phyloP scores from a whole-genome alignment of 768 basidiomycete species.

The Leucosporidium scottii region DNA sequence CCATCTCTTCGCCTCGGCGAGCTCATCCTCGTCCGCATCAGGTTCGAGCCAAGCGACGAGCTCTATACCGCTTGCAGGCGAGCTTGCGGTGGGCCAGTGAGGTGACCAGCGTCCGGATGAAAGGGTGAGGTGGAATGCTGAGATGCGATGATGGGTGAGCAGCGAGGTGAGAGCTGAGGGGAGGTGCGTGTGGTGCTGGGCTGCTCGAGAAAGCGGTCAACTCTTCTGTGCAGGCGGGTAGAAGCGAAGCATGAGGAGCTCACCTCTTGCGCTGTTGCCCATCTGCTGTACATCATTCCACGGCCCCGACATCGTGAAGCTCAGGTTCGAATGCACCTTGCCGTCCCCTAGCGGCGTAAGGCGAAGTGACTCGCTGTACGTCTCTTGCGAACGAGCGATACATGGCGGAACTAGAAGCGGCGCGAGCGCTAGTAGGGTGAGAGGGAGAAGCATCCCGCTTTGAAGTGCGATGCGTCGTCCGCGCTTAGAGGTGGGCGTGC shows the following conservation, averaged over 20 bases:
- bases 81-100: conserved; percentile 9
- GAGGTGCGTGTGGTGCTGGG: conserved; percentile 67
- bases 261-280: conserved; percentile 39
- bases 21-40: conserved; percentile 25
- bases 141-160: conserved; percentile 71
- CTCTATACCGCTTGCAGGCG: conserved; percentile 47
- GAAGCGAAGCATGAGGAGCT: background rate
- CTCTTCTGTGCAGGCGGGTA: background rate
- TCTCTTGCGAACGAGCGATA: conserved; percentile 35
- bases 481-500: too few relatives aligned
- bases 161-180: conserved; percentile 82
- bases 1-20: conserved; percentile 51
- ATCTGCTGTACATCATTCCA: conserved; percentile 39
- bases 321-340: conserved; percentile 69
- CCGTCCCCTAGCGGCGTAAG: conserved; percentile 69
- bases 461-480: too few relatives aligned
- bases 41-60: conserved; percentile 90
- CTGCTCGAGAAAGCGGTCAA: conserved; percentile 3
- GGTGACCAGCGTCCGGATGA: conserved; percentile 84
- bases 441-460: too few relatives aligned
- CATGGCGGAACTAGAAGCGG: too few relatives aligned
- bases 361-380: conserved; percentile 51
- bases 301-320: conserved; percentile 56
- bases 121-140: conserved; percentile 79
- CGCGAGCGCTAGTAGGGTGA: too few relatives aligned